A percentile compares a stretch with the other conserved stretches of the same genome.
Conservation (phyloP, 495 filamentous ascomycete genomes). For the Alectoria sarmentosa region DNA sequence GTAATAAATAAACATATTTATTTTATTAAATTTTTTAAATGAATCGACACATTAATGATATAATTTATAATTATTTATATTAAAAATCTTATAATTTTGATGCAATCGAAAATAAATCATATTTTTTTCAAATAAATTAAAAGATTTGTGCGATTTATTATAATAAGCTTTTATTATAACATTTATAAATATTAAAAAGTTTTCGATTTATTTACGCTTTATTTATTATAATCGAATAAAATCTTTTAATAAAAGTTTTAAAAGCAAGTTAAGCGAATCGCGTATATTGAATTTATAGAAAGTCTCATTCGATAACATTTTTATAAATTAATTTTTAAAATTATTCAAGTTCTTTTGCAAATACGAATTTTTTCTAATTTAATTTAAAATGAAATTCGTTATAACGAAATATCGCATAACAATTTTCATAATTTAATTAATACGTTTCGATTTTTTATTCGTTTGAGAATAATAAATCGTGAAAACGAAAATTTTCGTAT, state of each 20-base stretch:
- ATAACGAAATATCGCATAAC: too few relatives aligned
- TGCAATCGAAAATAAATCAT: background rate
- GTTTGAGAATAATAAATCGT: too few relatives aligned
- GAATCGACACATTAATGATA: conserved; percentile 1
- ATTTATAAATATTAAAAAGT: background rate
- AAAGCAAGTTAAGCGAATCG: background rate
- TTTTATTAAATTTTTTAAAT: too few relatives aligned
- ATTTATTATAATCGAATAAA: conserved; percentile 1
- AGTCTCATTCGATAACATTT: background rate
- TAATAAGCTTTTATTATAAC: conserved; percentile 3
- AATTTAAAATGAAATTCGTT: too few relatives aligned
- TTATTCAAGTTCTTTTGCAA: conserved; percentile 1
- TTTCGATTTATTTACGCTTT: background rate
- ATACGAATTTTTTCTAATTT: background rate
- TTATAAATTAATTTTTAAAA: conserved; percentile 4
- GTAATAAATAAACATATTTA: too few relatives aligned
- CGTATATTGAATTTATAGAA: conserved; percentile 1
- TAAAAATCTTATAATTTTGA: background rate
- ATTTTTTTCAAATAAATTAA: conserved; percentile 2
- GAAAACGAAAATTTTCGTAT: too few relatives aligned
- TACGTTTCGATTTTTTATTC: too few relatives aligned
- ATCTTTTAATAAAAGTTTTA: background rate
- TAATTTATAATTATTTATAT: background rate
- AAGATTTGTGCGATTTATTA: background rate
- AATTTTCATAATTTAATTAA: too few relatives aligned